Conservation (phyloP, 2,329 filamentous ascomycete species). For the Cytospora chrysosperma region DNA sequence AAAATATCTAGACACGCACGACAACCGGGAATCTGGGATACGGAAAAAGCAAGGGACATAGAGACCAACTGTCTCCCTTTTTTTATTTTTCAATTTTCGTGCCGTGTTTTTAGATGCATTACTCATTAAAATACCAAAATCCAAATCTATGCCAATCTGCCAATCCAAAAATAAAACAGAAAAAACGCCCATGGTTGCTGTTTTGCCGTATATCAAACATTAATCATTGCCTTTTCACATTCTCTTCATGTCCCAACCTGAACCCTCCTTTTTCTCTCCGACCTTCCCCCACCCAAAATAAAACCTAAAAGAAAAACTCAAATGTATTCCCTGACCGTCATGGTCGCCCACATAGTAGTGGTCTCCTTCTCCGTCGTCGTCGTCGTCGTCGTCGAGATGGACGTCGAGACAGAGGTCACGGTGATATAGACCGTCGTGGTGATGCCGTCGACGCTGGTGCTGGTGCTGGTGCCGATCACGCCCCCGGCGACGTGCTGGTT, state of each 20-base stretch:
- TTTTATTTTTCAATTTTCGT: background rate
- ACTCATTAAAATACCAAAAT: background rate
- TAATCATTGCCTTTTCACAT: background rate
- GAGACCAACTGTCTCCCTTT: background rate
- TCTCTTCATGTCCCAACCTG: background rate
- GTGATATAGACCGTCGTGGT: slow-evolving; percentile 23
- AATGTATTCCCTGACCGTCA: slow-evolving; percentile 2
- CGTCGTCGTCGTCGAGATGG: slow-evolving; percentile 1
- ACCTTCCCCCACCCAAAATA: no score
- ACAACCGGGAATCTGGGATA: background rate
- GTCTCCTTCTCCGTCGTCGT: slow-evolving; percentile 20
- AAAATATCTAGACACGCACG: background rate
- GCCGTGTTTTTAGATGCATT: background rate
- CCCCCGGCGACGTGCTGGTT: background rate
- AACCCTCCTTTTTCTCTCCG: background rate
- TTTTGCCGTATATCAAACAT: background rate
- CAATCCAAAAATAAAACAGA: background rate
- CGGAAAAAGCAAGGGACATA: background rate
- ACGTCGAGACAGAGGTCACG: slow-evolving; percentile 21
- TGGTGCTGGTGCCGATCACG: slow-evolving; percentile 11
- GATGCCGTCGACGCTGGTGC: slow-evolving; percentile 10
- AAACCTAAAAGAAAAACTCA: no score
- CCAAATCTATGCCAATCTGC: background rate
- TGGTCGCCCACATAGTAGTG: slow-evolving; percentile 5
- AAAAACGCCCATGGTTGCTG: background rate